These are phyloP conservation scores for Neckera pumila DNA, from an alignment of 225 moss, liverwort and hornwort genomes.

Conservation along the genomic window DNA sequence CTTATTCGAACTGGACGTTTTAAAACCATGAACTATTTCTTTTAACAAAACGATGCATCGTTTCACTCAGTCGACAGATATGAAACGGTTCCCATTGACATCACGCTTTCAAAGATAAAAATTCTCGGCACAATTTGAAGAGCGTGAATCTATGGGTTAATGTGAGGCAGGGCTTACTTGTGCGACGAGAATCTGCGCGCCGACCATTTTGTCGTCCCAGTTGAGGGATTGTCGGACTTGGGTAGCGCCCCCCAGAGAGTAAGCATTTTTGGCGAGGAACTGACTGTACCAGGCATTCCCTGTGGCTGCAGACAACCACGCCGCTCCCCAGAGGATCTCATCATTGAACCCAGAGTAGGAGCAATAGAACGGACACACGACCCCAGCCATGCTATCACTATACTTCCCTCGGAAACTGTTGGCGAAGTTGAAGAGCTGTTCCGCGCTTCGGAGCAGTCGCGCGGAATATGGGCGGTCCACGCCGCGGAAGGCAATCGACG, in stretches of 20 bases:
- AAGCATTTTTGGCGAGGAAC: conserved; percentile 34
- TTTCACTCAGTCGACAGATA: too few species aligned
- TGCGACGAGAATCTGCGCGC: conserved; percentile 61
- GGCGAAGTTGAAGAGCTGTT: conserved; percentile 68
- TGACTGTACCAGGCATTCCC: conserved; percentile 27
- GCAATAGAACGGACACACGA: conserved; percentile 77
- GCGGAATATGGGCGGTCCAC: conserved; percentile 38
- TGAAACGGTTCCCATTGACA: not conserved
- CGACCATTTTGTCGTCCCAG: conserved; percentile 80
- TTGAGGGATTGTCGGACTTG: conserved; percentile 24
- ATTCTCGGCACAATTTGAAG: not conserved
- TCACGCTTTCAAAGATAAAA: too few species aligned
- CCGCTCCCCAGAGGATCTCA: conserved; percentile 78
- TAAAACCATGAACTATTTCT: not conserved
- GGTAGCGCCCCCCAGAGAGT: conserved; percentile 31
- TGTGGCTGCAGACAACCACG: conserved; percentile 66
- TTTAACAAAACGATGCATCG: not conserved
- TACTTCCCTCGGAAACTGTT: conserved; percentile 61
- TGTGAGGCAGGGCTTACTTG: conserved; percentile 11
- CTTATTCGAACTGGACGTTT: too few species aligned
- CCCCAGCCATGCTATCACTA: conserved; percentile 46
- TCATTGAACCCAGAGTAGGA: conserved; percentile 84
- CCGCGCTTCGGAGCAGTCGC: conserved; percentile 7
- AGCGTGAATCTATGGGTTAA: too few species aligned
- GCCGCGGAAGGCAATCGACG: conserved; percentile 43